phyloP scores from a whole-genome alignment of 2,329 filamentous ascomycete genomes.

The Cylindrodendrum hubeiense region DNA sequence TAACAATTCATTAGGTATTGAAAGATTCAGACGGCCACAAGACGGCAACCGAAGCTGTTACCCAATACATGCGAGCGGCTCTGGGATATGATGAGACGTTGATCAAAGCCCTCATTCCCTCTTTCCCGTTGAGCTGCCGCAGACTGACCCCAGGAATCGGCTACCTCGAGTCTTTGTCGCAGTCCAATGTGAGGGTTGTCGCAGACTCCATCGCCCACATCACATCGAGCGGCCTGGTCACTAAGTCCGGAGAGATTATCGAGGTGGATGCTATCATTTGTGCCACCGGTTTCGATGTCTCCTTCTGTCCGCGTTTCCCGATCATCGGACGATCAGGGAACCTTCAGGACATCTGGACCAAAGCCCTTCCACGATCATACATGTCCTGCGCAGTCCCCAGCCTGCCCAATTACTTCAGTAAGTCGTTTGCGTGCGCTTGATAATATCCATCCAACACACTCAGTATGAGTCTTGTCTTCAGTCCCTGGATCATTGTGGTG shows the following conservation, averaged over 20 bases:
- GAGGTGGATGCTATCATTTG: conserved; percentile 20
- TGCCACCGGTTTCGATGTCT: conserved; percentile 23
- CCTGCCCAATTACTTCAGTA: conserved; percentile 27
- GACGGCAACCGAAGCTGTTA: too few species aligned
- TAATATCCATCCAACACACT: background rate
- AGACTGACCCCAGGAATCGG: conserved; percentile 20
- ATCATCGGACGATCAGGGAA: conserved; percentile 17
- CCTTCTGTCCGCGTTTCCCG: conserved; percentile 20
- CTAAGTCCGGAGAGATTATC: background rate
- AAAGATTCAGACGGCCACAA: too few species aligned
- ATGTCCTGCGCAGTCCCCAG: conserved; percentile 22
- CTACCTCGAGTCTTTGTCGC: conserved; percentile 15
- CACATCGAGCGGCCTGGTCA: background rate
- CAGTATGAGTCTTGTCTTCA: too few species aligned
- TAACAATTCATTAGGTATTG: too few species aligned
- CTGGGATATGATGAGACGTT: conserved; percentile 2
- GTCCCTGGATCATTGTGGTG: too few species aligned
- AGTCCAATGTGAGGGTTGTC: conserved; percentile 14
- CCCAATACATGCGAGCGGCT: background rate
- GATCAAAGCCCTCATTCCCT: conserved; percentile 1
- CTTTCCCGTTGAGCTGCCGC: conserved; percentile 22
- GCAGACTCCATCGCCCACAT: conserved; percentile 4
- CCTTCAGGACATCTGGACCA: conserved; percentile 14
- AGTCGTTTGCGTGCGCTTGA: background rate
- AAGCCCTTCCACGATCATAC: conserved; percentile 14